These are phyloP conservation scores for Hibiscus mutabilis DNA, from an alignment of 345 rosid genomes.

Conservation along the genomic window DNA sequence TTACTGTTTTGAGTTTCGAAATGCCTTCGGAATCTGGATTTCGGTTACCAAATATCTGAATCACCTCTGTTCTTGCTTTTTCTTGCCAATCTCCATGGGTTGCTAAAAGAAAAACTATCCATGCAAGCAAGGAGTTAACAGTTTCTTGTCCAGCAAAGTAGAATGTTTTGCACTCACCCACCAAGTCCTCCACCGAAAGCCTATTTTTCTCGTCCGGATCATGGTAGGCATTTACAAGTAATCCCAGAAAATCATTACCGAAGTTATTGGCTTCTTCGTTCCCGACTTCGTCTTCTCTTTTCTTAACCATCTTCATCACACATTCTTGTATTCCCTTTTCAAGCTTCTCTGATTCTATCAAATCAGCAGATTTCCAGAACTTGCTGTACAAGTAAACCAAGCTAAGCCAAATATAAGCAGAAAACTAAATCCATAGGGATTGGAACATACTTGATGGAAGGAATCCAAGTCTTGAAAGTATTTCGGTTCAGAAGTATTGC, in stretches of 20 bases:
- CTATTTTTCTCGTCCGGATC: slow-evolving; percentile 16
- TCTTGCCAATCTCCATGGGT: slow-evolving; percentile 39
- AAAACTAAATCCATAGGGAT: neutral
- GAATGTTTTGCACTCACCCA: slow-evolving; percentile 38
- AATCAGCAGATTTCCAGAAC: neutral
- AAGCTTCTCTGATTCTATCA: slow-evolving; percentile 14
- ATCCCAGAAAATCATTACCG: slow-evolving; percentile 27
- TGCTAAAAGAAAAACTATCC: slow-evolving; percentile 38
- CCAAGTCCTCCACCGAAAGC: slow-evolving; percentile 26
- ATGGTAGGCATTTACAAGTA: slow-evolving; percentile 19
- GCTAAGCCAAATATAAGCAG: neutral
- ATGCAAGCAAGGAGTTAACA: slow-evolving; percentile 23
- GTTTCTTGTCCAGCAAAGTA: slow-evolving; percentile 37
- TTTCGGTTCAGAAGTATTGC: neutral
- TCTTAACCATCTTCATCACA: slow-evolving; percentile 18
- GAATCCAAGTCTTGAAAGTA: neutral
- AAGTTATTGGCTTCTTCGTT: slow-evolving; percentile 7
- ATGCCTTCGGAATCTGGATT: slow-evolving; percentile 27
- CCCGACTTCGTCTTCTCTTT: slow-evolving; percentile 19
- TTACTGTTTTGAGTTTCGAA: slow-evolving; percentile 30
- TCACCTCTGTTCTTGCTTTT: slow-evolving; percentile 26
- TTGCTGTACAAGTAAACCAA: neutral
- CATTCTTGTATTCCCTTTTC: slow-evolving; percentile 13
- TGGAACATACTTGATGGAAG: neutral
- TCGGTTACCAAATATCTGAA: slow-evolving; percentile 8